phyloP scores from a whole-genome alignment of 345 rosid genomes.

The Citropsis articulata region DNA sequence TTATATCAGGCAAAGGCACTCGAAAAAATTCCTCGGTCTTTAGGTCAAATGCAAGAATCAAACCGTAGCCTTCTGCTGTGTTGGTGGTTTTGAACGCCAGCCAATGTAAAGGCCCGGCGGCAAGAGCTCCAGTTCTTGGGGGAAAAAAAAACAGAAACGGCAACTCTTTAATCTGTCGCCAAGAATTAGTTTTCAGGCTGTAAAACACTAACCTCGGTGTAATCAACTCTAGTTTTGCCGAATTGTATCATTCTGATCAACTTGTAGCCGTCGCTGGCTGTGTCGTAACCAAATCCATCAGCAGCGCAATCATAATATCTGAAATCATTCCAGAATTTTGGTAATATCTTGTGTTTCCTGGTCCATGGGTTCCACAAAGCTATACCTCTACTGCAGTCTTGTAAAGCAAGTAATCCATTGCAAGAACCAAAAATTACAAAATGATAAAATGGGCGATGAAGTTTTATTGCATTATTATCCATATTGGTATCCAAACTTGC shows the following conservation, averaged over 20 bases:
- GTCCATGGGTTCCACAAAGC: neutral
- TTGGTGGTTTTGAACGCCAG: too few species aligned
- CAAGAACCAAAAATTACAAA: neutral
- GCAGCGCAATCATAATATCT: neutral
- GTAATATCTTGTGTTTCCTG: neutral
- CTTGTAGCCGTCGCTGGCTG: neutral
- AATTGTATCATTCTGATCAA: neutral
- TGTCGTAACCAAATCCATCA: constrained; percentile 1
- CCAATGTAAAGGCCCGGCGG: too few species aligned
- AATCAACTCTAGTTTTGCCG: neutral
- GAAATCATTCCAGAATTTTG: neutral
- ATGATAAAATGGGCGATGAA: neutral
- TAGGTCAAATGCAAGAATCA: too few species aligned
- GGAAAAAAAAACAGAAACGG: neutral
- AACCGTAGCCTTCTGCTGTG: too few species aligned
- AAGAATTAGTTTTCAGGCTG: neutral
- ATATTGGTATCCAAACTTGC: neutral
- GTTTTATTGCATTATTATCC: neutral
- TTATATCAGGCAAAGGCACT: too few species aligned
- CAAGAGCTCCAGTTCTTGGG: neutral
- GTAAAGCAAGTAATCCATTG: neutral
- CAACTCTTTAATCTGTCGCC: neutral
- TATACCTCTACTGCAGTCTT: too few species aligned
- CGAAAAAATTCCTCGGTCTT: too few species aligned
- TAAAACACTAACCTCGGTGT: neutral